Base-by-base conservation (phyloP, 306 rosid species). In the Lablab purpureus region DNA sequence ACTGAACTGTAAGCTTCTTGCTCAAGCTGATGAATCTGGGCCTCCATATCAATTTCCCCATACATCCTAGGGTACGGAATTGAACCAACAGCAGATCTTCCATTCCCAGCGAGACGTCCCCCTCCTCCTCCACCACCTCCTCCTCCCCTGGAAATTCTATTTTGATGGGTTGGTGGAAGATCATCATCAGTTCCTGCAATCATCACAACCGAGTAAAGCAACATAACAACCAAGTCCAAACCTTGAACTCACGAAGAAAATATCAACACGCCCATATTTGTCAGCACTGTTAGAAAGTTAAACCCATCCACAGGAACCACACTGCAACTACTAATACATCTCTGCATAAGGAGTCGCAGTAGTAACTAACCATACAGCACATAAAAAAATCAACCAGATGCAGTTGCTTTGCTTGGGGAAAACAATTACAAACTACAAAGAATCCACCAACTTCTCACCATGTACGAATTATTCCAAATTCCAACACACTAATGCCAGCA, bases 1-100 rank as follows among this genome's bases (percentile, higher is more conserved):
- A 94, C 97, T 17, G 98, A 88, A 89, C 97, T 92, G 88, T 94
- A 94, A 62, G 98, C 98, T 86, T 94, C 98, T 85, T 91, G 91
- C 88, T 94, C 98, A 63, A 94, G 94, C 85, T 90, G 97, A 78
- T 92, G 98, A 86, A 94, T 94, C 69, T 92, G 98, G 54, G 97
- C 80, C 80, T 94, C 97, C 98, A 94, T 94, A 83, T 92, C 90
- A 41, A 90, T 82, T 65, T 92, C 98, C 70, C 91, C 92, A 77
- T 89, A 92, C 87, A 89, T 87, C 88, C 97, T 91, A 59, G 97
- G 87, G 76, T 90, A 87, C n/a, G 92, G 97, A 37, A 86, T 85
- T 25, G 96, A 84, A 59, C 86, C 97, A 76, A 91, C 87, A 74
- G 87, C 95, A 83, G 97, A 80, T 88, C 97, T 88, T 75, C 97